Evolutionary conservation across 306 rosid species (phyloP).

Genomic region (Cucurbita pepo): DNA sequence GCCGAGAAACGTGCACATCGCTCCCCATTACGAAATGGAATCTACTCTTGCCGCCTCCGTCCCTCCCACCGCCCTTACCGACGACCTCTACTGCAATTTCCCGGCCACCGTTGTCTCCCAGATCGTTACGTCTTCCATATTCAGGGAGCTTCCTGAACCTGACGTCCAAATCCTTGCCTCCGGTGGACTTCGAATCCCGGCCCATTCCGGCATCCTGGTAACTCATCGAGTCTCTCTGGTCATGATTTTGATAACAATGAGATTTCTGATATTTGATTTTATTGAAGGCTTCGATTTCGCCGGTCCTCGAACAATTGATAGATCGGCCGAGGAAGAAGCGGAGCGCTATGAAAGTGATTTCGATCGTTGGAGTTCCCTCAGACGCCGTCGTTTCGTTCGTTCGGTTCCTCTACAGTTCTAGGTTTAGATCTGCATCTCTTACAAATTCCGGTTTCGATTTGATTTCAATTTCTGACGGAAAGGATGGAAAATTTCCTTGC

Average conservation of each 20-base stretch:
- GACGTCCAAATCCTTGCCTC: slow-evolving; percentile 57
- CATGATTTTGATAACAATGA: not conserved
- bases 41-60: not conserved
- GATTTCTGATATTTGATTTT: not conserved
- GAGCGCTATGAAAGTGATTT: slow-evolving; percentile 40
- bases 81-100: slow-evolving; percentile 4
- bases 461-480: not conserved
- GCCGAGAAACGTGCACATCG: not conserved
- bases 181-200: slow-evolving; percentile 55
- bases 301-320: slow-evolving; percentile 55
- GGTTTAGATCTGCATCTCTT: slow-evolving; percentile 18
- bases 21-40: not conserved
- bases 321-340: slow-evolving; percentile 54
- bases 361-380: slow-evolving; percentile 69
- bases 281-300: slow-evolving; percentile 50
- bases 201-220: slow-evolving; percentile 62
- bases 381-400: slow-evolving; percentile 58
- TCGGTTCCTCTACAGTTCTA: slow-evolving; percentile 49
- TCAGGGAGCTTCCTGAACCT: slow-evolving; percentile 39
- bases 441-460: not conserved
- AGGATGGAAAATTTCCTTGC: not conserved
- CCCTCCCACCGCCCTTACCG: slow-evolving; percentile 3
- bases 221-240: not conserved
- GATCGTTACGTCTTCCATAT: not conserved
- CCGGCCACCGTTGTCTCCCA: not conserved